Conservation (phyloP, 164 flowering plant genomes). For the Nymphaea thermarum region DNA sequence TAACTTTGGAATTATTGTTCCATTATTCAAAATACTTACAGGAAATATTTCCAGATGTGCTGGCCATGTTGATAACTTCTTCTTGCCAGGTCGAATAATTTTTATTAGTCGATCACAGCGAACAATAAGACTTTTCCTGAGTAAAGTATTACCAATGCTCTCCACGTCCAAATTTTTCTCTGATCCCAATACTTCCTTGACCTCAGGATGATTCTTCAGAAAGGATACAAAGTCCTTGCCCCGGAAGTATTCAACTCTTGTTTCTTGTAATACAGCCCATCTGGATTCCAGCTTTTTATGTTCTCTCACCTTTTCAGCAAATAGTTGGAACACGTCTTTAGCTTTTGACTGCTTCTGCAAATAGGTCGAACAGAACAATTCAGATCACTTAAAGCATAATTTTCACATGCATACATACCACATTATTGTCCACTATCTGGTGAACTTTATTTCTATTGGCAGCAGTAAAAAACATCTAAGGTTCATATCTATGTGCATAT, state of each 20-base stretch:
- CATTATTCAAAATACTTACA: slow-evolving; percentile 28
- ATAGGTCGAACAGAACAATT: neutral
- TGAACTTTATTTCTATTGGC: too few species aligned
- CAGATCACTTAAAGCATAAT: neutral
- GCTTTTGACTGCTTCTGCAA: slow-evolving; percentile 65
- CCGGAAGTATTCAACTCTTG: slow-evolving; percentile 91
- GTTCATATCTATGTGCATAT: too few species aligned
- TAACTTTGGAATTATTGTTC: neutral
- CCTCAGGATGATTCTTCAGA: slow-evolving; percentile 65
- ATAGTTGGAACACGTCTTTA: slow-evolving; percentile 78
- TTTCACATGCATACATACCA: too few species aligned
- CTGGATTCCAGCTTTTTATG: slow-evolving; percentile 81
- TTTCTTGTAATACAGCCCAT: slow-evolving; percentile 96
- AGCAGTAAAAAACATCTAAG: too few species aligned
- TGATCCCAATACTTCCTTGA: slow-evolving; percentile 61
- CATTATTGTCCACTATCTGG: too few species aligned
- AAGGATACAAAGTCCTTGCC: slow-evolving; percentile 86
- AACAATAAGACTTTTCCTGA: slow-evolving; percentile 69
- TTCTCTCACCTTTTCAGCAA: slow-evolving; percentile 96
- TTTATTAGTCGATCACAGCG: slow-evolving; percentile 96
- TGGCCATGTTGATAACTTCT: slow-evolving; percentile 92
- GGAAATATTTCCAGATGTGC: slow-evolving; percentile 89
- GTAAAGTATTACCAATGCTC: slow-evolving; percentile 55
- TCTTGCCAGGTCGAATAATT: slow-evolving; percentile 95
- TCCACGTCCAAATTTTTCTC: slow-evolving; percentile 61